Conservation (phyloP, 345 rosid species). For the Citrus mangshanensis region DNA sequence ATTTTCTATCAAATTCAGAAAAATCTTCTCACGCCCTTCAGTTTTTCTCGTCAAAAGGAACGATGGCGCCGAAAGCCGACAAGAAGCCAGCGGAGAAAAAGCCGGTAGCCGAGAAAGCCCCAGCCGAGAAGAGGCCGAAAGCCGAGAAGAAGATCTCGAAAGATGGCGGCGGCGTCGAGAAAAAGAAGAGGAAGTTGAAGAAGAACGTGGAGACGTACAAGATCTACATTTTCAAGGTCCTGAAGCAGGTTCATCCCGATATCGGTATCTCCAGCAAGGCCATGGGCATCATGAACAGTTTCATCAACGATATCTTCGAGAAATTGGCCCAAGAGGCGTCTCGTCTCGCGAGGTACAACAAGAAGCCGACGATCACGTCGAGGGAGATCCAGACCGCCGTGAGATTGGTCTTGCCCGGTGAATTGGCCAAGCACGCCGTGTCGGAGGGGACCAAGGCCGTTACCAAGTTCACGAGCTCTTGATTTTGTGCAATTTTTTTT, state of each 20-base stretch:
- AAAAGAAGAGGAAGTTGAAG: conserved; percentile 54
- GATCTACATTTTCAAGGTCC: conserved; percentile 68
- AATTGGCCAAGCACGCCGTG: conserved; percentile 67
- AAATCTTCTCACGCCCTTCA: too few species aligned
- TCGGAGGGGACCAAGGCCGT: conserved; percentile 72
- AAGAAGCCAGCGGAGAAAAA: conserved; percentile 52
- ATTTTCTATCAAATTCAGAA: neutral
- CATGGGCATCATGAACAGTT: conserved; percentile 76
- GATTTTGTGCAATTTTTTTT: neutral
- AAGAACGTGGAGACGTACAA: conserved; percentile 66
- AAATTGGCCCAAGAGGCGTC: conserved; percentile 65
- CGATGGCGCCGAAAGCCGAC: conserved; percentile 58
- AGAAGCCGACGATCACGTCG: conserved; percentile 70
- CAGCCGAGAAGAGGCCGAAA: conserved; percentile 54
- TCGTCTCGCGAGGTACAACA: conserved; percentile 60
- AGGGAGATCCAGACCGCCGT: conserved; percentile 75
- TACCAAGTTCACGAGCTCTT: conserved; percentile 69
- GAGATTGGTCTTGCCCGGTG: conserved; percentile 61
- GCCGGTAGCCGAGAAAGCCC: conserved; percentile 48
- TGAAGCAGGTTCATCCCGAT: conserved; percentile 60
- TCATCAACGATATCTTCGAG: conserved; percentile 70
- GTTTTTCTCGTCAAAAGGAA: neutral
- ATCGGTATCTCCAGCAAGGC: conserved; percentile 70
- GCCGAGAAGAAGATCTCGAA: conserved; percentile 63
- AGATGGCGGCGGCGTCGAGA: conserved; percentile 47